Evolutionary conservation across 495 filamentous ascomycete genomes (phyloP).

Genomic region (Aspergillus leporis): DNA sequence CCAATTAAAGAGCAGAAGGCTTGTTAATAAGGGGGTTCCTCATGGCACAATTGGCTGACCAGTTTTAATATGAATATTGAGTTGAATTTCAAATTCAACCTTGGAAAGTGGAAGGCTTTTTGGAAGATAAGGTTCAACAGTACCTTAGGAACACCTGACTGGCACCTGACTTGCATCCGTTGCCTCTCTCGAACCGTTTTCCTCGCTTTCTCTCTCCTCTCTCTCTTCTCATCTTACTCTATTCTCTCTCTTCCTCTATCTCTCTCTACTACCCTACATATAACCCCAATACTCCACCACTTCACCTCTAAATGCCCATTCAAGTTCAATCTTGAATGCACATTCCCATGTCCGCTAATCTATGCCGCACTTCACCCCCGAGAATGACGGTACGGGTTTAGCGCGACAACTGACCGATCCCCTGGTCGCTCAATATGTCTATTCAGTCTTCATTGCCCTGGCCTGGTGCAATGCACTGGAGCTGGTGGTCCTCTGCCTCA

Average conservation of each 20-base stretch:
- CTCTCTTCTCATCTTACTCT: too few relatives aligned
- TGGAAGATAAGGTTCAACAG: background rate
- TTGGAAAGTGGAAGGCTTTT: too few relatives aligned
- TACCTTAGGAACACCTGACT: background rate
- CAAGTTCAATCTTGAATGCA: background rate
- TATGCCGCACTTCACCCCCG: slow-evolving; percentile 8
- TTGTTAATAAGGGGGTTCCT: background rate
- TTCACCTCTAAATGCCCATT: background rate
- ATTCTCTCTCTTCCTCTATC: background rate
- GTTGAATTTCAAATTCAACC: too few relatives aligned
- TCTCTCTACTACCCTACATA: background rate
- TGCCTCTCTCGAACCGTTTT: background rate
- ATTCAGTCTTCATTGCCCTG: slow-evolving; percentile 41
- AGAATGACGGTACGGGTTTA: slow-evolving; percentile 6
- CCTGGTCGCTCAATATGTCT: slow-evolving; percentile 6
- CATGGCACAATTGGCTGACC: background rate
- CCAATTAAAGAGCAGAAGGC: background rate
- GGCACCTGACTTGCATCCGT: background rate
- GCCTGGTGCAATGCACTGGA: slow-evolving; percentile 52
- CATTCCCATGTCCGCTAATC: background rate
- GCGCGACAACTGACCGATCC: background rate
- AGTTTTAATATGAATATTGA: too few relatives aligned
- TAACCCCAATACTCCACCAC: background rate
- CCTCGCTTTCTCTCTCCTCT: too few relatives aligned
- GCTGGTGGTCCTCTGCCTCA: slow-evolving; percentile 47